Base-by-base conservation (phyloP, 306 rosid genomes). In the Trifolium pratense region DNA sequence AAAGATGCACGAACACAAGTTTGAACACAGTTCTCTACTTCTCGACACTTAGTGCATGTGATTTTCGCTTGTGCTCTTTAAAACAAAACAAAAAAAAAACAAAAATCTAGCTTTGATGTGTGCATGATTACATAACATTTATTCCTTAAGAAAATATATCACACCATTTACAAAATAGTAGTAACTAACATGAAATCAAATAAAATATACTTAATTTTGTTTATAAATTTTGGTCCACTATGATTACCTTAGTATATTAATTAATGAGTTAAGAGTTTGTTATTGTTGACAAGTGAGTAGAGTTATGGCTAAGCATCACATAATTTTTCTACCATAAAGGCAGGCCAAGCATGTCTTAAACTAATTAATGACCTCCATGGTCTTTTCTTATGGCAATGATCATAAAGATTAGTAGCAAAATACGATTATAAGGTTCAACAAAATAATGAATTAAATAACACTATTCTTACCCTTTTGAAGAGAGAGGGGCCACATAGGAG, bases 331-430 rank as follows among this genome's bases (percentile, higher is more conserved):
- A 25, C 48, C 49, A 80, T 45, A 84, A 85, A 79, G 93, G 88
- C 83, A 83, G 78, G 95, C 85, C 89, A 80, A 78, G 85, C 89
- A 81, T 83, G 93, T 82, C 75, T 75, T 70, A 45, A 62, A 70
- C 57, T 70, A 73, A 80, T 84, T 67, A 74, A 77, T 87, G 42
- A 12, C 67, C 80, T 63, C 9, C 62, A 74, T 75, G 79, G 75
- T 81, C 80, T 71, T 70, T 73, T 81, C 76, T 72, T 66, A 76
- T 63, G 68, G 73, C 83, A 86, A 86, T 29, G 32, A 29, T 90
- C 83, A 86, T 83, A 74, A 53, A 63, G 65, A 70, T 80, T 78
- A 70, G 49, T 68, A 53, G 55, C 65, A 71, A 75, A 81, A 49
- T 71, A 90, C 86, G 86, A 88, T 82, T 66, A 43, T 10, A 81